phyloP scores from a whole-genome alignment of 2,329 filamentous ascomycete species.

The Aspergillus ibericus region DNA sequence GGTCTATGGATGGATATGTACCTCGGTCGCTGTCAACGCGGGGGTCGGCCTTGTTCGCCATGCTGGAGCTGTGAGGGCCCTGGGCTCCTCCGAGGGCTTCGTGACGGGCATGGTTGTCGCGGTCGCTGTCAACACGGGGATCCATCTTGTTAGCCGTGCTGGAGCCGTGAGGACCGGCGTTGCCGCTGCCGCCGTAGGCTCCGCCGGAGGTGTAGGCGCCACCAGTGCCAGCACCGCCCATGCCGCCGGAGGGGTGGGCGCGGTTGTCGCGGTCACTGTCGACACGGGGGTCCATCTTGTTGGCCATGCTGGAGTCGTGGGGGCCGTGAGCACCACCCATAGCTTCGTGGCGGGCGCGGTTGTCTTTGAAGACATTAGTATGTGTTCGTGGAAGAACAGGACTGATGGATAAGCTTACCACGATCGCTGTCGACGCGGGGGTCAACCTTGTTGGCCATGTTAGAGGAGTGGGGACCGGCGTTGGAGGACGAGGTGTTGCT shows the following conservation, averaged over 20 bases:
- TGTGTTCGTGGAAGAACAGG: no score
- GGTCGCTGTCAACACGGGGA: conserved; percentile 17
- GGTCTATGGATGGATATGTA: not conserved
- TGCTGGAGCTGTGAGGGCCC: conserved; percentile 47
- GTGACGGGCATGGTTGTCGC: conserved; percentile 16
- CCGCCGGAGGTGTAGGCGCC: not conserved
- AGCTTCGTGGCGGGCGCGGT: conserved; percentile 10
- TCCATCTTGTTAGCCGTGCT: conserved; percentile 30
- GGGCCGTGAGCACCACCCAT: conserved; percentile 2
- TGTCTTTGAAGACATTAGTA: not conserved
- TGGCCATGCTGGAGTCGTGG: conserved; percentile 10
- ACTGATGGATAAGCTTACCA: conserved; percentile 6
- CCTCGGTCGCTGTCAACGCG: conserved; percentile 29
- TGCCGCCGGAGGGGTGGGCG: not conserved
- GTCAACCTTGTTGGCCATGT: conserved; percentile 21
- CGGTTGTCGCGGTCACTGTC: conserved; percentile 18
- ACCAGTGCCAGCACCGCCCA: not conserved
- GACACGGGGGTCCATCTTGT: conserved; percentile 22
- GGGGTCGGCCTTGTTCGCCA: conserved; percentile 55
- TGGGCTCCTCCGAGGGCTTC: conserved; percentile 13
- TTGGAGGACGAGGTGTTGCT: conserved; percentile 11
- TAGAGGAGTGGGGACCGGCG: conserved; percentile 13
- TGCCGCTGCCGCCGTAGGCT: not conserved
- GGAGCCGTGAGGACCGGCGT: conserved; percentile 22
- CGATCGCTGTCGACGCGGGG: conserved; percentile 20